Conservation (phyloP, 2,329 filamentous ascomycete genomes). For the Aspergillus arachidicola region DNA sequence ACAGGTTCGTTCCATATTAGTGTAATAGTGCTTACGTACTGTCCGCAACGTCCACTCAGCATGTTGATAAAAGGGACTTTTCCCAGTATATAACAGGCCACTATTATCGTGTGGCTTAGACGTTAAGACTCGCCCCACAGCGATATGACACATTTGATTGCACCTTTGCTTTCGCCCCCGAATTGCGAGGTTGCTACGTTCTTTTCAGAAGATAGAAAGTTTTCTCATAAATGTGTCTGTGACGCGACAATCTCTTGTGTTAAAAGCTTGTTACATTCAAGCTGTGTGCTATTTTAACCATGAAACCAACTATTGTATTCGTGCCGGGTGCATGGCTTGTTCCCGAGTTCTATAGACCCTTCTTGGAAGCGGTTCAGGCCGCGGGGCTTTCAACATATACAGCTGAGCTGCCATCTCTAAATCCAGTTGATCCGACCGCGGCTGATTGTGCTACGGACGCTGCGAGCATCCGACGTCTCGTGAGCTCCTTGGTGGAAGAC, state of each 20-base stretch:
- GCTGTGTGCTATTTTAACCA: neutral
- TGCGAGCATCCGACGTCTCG: constrained; percentile 27
- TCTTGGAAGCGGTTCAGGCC: constrained; percentile 31
- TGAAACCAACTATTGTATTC: constrained; percentile 34
- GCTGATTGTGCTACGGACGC: constrained; percentile 37
- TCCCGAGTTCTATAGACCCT: constrained; percentile 33
- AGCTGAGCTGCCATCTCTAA: constrained; percentile 30
- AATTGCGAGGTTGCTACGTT: neutral
- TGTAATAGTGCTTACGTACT: neutral
- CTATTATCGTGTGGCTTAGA: neutral
- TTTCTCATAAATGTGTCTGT: neutral
- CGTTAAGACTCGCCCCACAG: no score
- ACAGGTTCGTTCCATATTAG: neutral
- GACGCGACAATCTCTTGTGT: neutral
- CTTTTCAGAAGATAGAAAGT: no score
- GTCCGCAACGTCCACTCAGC: no score
- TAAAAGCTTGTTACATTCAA: neutral
- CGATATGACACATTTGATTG: fast-evolving
- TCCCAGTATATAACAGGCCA: neutral
- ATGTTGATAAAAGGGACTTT: no score
- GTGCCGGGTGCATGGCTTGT: constrained; percentile 46
- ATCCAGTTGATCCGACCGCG: constrained; percentile 28
- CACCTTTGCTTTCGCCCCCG: neutral
- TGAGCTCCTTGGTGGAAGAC: constrained; percentile 22
- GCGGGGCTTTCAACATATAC: constrained; percentile 35